phyloP scores from a whole-genome alignment of 1,284 basidiomycete genomes.

The Microbotryomycetes sp. region DNA sequence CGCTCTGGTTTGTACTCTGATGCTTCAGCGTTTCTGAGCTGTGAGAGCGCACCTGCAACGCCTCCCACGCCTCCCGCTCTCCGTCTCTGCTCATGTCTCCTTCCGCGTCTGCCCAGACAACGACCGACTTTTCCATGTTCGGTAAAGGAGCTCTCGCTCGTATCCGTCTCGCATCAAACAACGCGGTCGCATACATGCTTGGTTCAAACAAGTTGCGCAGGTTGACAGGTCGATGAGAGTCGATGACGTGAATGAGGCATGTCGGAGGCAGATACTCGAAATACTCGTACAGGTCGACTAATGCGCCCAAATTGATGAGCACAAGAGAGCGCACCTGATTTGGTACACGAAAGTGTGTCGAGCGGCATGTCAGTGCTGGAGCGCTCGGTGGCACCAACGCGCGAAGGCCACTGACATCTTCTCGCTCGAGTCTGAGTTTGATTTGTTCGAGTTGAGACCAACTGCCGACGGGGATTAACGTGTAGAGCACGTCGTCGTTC shows the following conservation, averaged over 20 bases:
- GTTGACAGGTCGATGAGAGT: slow-evolving; percentile 86
- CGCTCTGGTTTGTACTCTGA: too few relatives aligned
- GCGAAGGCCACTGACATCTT: slow-evolving; percentile 69
- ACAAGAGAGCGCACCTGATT: slow-evolving; percentile 79
- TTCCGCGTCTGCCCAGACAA: slow-evolving; percentile 85
- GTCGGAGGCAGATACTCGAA: slow-evolving; percentile 41
- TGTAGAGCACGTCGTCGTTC: slow-evolving; percentile 87
- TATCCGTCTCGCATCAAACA: slow-evolving; percentile 40
- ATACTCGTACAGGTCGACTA: slow-evolving; percentile 66
- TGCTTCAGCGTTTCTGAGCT: too few relatives aligned
- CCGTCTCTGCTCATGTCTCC: slow-evolving; percentile 44
- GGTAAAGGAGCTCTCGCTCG: slow-evolving; percentile 36
- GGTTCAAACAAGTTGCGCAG: slow-evolving; percentile 69
- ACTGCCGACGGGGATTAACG: slow-evolving; percentile 85
- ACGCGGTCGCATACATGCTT: slow-evolving; percentile 32
- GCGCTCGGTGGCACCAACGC: too few relatives aligned
- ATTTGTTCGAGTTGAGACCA: slow-evolving; percentile 63
- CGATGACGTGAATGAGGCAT: slow-evolving; percentile 81
- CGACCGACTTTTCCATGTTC: slow-evolving; percentile 47
- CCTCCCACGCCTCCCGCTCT: slow-evolving; percentile 67
- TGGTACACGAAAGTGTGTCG: neutral
- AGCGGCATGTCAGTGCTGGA: too few relatives aligned
- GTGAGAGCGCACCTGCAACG: slow-evolving; percentile 62
- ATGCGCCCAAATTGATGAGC: slow-evolving; percentile 84
- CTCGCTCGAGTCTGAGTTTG: slow-evolving; percentile 59